Base-by-base conservation (phyloP, 2,329 filamentous ascomycete genomes). In the Claviceps fusiformis region DNA sequence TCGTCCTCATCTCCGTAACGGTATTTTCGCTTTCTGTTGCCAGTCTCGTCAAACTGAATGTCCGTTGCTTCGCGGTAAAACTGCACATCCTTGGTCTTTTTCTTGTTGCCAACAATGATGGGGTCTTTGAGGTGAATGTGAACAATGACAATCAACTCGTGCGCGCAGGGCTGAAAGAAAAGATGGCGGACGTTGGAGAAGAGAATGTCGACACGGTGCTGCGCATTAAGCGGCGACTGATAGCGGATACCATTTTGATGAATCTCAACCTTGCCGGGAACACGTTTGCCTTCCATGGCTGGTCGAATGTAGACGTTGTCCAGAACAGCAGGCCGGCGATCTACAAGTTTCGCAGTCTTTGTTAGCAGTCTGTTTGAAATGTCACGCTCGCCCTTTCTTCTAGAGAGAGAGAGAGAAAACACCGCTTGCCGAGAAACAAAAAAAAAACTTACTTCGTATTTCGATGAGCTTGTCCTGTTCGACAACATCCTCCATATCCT, bases 181-280 rank as follows among this genome's bases (percentile, higher is more conserved):
- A 98, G 78, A 68, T 98, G 93, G 70, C 95, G 95, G 68, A 98
- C 89, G 73, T 98, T 98, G 74, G 89, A 95, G 76, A 98, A 98
- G 1, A 98, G 80, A 54, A 98, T 84, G 64, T 98, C 93, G 51
- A 98, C 89, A 63, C 86, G 82, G 62, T 93, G 87, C 61, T 89
- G 86, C 27, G 83, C 83, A 68, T 86, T 84, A 60, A 95, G 75
- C 54, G 87, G 82, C 53, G 89, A 87, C 73, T 92, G 79, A 70
- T 98, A 98, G 58, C 93, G 88, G 56, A 98, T 87, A 91, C 93
- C 93, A 64, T 98, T 98, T 66, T 97, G 91, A 71, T 98, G 93
- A 52, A 98, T 96, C 71, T 97, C 92, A 44, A 98, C 85, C 67
- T 93, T 90, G 65, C 93, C 93, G 48, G 93, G 88, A 35, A 98